Evolutionary conservation across 176 grass and related monocot genomes (phyloP), one percentile per base, ranked within the genome.

Genomic region (Oropetium thomaeum): DNA sequence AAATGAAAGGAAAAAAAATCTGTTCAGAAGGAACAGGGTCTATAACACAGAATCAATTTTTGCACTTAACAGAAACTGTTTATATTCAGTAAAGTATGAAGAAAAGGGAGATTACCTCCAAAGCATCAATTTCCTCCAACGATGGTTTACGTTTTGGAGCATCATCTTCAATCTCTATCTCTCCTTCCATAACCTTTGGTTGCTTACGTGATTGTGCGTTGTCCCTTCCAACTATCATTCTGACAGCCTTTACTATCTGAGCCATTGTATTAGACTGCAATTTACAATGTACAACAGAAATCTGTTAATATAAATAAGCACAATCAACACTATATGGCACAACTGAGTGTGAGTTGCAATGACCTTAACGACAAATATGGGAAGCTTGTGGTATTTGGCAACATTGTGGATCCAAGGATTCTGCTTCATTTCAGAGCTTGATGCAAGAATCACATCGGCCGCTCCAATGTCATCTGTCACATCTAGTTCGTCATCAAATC

Each of bases 321-420:
- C 60, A 81, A 76, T 52, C 69, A 53, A 58, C 13, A 33, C 14
- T 65, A 43, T 13, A 48, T 45, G 72, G 40, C 61, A 86, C 12
- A 77, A 83, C 68, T 45, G 32, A 77, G 28, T 76, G 55, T 48
- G 69, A 22, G 4, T 35, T 45, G 81, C 67, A 43, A 52, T 49
- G 65, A 99, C 96, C 96, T 95, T 99, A 33, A 99, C 75, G 14
- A 95, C 96, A 84, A 91, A 95, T 84, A 99, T 82, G 15, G 96
- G 91, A 70, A 92, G 85, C 62, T 83, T 84, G 68, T 91, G 91
- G 43, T 87, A 90, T 62, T 85, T 99, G 38, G 96, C 91, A 59
- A 95, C 91, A 29, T 79, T 88, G 42, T 81, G 87, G 33, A 99
- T 99, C 84, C 91, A 99, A 38, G 87, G 89, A 81, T 90, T 91